Base-by-base conservation (phyloP, 2,329 filamentous ascomycete genomes). In the Trichoderma simmonsii region DNA sequence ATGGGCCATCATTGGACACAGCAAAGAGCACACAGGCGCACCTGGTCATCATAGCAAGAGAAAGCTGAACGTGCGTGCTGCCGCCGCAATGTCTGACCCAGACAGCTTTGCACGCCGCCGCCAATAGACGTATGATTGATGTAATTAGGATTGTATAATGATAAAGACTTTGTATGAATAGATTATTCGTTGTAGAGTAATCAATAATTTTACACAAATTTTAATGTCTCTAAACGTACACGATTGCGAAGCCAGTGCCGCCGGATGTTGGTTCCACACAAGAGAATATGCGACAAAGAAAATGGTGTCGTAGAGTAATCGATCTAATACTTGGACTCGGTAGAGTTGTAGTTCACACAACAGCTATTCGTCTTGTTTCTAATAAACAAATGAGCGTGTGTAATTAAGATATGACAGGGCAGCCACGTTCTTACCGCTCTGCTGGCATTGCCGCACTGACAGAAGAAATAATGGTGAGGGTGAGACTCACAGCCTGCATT, bases 1-100 rank as follows among this genome's bases (percentile, higher is more conserved):
- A 43, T 76, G 73, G 73, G 73, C 73, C 12, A 73, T 76, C 14
- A 36, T 75, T 8, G 70, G 72, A 7, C 60, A 70, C n/a, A 39
- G n/a, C 39, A 69, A 69, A 15, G 66, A 11, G 8, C 26, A 69
- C 4, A n/a, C 56, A 1, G 21, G 66, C 28, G 14, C 26, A 26
- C 26, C 66, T 9, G 14, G n/a, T 4, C 34, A 57, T n/a, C 54
- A 48, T 24, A 12, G 43, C 21, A 69, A 61, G 66, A 61, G 66
- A 30, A 69, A 21, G 56, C 9, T 69, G n/a, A 69, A 51, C 11
- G 4, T 69, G 8, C 66, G 66, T 26, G 28, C 66, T 9, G 66
- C 66, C 24, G 66, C 66, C 5, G 39, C 56, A 12, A 48, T 69
- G 66, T 34, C 66, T 51, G 56, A 69, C 21, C 56, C 66, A 61